Conservation (phyloP, 495 filamentous ascomycete genomes). For the Cudoniella acicularis region DNA sequence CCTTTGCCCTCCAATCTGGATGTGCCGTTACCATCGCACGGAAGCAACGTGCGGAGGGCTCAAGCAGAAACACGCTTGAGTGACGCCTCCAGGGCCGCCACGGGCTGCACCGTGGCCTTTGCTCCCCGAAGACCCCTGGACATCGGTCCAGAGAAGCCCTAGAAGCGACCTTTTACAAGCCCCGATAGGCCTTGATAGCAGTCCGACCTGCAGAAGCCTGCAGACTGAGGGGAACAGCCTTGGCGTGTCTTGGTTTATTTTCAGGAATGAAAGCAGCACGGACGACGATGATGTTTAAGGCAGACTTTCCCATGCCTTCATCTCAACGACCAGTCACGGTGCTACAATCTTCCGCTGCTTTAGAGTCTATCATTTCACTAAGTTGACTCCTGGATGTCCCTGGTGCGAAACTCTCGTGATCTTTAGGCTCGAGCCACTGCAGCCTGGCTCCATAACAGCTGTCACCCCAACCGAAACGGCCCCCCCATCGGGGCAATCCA, state of each 20-base stretch:
- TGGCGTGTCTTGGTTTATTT: neutral
- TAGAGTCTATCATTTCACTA: too few relatives aligned
- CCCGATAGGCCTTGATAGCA: neutral
- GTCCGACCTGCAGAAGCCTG: neutral
- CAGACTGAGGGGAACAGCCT: neutral
- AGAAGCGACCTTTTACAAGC: neutral
- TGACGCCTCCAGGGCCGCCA: too few relatives aligned
- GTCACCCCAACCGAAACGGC: neutral
- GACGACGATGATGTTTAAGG: neutral
- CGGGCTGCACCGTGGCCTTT: neutral
- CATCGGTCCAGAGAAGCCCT: neutral
- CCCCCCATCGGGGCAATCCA: neutral
- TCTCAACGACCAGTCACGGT: neutral
- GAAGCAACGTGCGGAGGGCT: conserved; percentile 6
- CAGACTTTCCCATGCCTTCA: neutral
- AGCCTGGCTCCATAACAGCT: neutral
- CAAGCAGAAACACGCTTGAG: conserved; percentile 22
- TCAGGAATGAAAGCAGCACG: neutral
- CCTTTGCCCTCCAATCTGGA: neutral
- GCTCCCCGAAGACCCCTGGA: neutral
- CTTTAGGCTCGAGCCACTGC: neutral
- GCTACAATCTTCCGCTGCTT: neutral
- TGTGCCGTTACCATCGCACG: neutral
- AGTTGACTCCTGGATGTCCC: neutral
- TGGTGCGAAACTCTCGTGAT: neutral